phyloP scores from a whole-genome alignment of 2,329 filamentous ascomycete species.

The Periconia sp. region DNA sequence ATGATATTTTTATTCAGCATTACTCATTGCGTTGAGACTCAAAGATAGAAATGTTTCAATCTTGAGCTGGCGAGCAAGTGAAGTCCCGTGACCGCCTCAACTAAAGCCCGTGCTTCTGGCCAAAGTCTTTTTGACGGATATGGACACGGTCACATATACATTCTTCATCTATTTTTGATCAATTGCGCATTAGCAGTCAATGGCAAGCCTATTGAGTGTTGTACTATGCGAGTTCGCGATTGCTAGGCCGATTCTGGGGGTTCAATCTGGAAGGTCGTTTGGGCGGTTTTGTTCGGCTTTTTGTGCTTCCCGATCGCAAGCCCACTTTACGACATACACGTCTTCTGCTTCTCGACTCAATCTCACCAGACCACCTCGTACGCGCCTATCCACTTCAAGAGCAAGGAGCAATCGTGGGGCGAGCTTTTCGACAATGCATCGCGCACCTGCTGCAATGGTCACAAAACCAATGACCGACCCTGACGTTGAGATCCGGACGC shows the following conservation, averaged over 20 bases:
- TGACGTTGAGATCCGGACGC: slow-evolving; percentile 47
- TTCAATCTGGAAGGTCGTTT: slow-evolving; percentile 15
- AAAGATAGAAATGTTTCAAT: too few relatives aligned
- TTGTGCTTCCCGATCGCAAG: slow-evolving; percentile 3
- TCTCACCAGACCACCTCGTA: background rate
- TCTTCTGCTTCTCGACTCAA: slow-evolving; percentile 7
- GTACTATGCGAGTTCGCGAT: too few relatives aligned
- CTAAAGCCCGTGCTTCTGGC: too few relatives aligned
- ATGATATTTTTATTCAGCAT: too few relatives aligned
- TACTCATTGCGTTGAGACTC: too few relatives aligned
- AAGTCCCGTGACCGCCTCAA: too few relatives aligned
- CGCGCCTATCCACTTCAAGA: background rate
- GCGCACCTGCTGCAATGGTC: slow-evolving; percentile 38
- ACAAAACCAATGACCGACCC: slow-evolving; percentile 46
- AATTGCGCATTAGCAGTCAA: too few relatives aligned
- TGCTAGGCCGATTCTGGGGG: slow-evolving; percentile 2
- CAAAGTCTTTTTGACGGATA: too few relatives aligned
- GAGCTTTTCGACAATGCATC: slow-evolving; percentile 24
- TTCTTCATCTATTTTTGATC: too few relatives aligned
- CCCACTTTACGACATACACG: slow-evolving; percentile 14
- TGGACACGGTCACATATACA: too few relatives aligned
- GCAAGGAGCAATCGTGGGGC: background rate
- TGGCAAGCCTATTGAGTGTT: too few relatives aligned
- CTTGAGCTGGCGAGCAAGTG: too few relatives aligned
- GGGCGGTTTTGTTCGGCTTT: slow-evolving; percentile 9